phyloP scores from a whole-genome alignment of 495 filamentous ascomycete genomes.

The Tuber microsphaerosporum region DNA sequence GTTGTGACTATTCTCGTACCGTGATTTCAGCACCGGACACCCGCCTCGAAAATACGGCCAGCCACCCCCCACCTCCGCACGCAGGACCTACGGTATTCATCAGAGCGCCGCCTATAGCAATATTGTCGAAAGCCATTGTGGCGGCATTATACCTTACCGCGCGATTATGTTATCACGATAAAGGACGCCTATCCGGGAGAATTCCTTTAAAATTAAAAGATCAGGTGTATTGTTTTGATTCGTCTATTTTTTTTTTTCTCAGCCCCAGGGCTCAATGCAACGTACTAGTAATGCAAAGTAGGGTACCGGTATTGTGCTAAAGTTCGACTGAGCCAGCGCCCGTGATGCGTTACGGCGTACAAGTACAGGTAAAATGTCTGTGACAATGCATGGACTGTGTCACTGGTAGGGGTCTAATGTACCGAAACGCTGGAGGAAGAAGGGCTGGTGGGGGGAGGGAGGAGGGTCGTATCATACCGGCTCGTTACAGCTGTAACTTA shows the following conservation, averaged over 20 bases:
- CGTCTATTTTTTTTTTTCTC: not conserved
- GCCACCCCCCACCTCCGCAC: not conserved
- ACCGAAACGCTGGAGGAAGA: constrained; percentile 1
- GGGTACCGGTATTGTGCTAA: not conserved
- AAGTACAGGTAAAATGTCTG: not conserved
- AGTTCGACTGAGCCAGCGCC: not conserved
- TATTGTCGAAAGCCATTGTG: not conserved
- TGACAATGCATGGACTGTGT: not conserved
- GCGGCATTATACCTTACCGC: not conserved
- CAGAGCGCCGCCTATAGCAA: not conserved
- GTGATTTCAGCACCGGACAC: not conserved
- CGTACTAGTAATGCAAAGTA: not conserved
- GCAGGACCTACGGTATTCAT: not conserved
- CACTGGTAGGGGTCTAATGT: not conserved
- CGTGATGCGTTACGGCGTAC: not conserved
- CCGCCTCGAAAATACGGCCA: not conserved
- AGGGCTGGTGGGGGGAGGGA: not conserved
- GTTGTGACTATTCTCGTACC: not conserved
- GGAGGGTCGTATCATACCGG: constrained; percentile 7
- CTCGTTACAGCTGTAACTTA: constrained; percentile 1
- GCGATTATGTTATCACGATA: not conserved
- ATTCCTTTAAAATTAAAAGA: not conserved
- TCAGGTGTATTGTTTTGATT: not conserved
- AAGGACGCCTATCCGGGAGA: not conserved
- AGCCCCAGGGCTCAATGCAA: not conserved